Evolutionary conservation across 306 rosid species (phyloP), one percentile per base, ranked within the genome.

Genomic region (Quercus mongolica): DNA sequence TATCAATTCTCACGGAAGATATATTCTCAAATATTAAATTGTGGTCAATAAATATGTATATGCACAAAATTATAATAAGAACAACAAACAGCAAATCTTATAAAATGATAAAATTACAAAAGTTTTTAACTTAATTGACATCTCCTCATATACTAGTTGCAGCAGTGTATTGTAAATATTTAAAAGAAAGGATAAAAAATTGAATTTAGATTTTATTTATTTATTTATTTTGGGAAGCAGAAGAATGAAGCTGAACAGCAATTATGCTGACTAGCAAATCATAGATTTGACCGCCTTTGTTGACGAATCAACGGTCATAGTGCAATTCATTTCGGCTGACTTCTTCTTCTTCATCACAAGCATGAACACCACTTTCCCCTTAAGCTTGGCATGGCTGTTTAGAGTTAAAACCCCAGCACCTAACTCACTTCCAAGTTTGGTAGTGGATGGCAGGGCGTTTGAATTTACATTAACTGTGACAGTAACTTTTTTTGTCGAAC

Each of bases 311-410:
- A 84, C 20, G 61, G 23, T 65, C 55, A 84, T 72, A 69, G 44
- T 38, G 44, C 10, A 7, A 0, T 38, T 38, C 44, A 38, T 38
- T 38, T 38, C 44, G 44, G 44, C 73, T 21, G 79, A 46, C 76
- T 67, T 76, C 56, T 52, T 80, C 71, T 65, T 72, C 77, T 84
- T 84, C 79, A 76, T 76, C 33, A 84, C 15, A 56, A 18, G 1
- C 79, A 80, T 5, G 55, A 80, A 21, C 20, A 17, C 71, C 35
- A 70, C 82, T 69, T 84, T 84, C 10, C 87, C 87, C 2, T 14
- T 76, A 78, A 80, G 11, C 54, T n/a, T 51, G 11, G 79, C 87
- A 13, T 31, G 15, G 73, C 79, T 49, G 35, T 9, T 33, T 0
- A 38, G 44, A 38, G 44, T 38, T 38, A 38, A 38, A 38, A 38